These are phyloP conservation scores for Cystofilobasidium capitatum DNA, from an alignment of 768 basidiomycete genomes.

Conservation along the genomic window DNA sequence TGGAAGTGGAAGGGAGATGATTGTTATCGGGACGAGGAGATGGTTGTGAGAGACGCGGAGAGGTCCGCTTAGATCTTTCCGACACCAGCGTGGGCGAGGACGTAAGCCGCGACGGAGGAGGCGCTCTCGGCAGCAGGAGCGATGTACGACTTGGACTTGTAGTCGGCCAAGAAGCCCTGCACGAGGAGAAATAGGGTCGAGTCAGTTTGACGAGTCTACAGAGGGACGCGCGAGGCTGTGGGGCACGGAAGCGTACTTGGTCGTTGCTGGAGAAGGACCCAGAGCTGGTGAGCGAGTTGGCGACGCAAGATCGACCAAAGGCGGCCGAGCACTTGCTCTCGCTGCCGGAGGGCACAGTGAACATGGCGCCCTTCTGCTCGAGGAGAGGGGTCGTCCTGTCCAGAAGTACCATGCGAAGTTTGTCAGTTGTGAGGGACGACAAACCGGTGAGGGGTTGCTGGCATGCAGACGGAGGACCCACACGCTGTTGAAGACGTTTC, in stretches of 20 bases:
- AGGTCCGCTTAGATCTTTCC: conserved; percentile 10
- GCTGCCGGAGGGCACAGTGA: background rate
- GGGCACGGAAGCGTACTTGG: too few relatives aligned
- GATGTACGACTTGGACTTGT: background rate
- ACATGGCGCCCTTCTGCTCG: background rate
- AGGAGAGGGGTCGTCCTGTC: background rate
- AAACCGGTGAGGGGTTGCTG: too few relatives aligned
- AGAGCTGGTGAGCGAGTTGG: background rate
- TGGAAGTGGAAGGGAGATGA: too few relatives aligned
- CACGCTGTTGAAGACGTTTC: background rate
- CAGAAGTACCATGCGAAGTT: too few relatives aligned
- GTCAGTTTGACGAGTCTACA: too few relatives aligned
- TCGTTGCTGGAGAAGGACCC: background rate
- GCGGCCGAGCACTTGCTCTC: background rate
- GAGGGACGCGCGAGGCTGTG: too few relatives aligned
- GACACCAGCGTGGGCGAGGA: conserved; percentile 3
- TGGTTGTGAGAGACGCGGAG: too few relatives aligned
- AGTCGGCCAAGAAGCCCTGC: background rate
- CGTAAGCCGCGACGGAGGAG: background rate
- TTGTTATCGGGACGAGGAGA: too few relatives aligned
- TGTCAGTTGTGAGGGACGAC: too few relatives aligned
- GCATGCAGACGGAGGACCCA: too few relatives aligned
- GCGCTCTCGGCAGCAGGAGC: background rate
- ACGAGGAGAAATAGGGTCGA: too few relatives aligned
- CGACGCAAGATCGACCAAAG: background rate